Evolutionary conservation across 1,139 yeast genomes (phyloP).

Genomic region (Pichia sp.): DNA sequence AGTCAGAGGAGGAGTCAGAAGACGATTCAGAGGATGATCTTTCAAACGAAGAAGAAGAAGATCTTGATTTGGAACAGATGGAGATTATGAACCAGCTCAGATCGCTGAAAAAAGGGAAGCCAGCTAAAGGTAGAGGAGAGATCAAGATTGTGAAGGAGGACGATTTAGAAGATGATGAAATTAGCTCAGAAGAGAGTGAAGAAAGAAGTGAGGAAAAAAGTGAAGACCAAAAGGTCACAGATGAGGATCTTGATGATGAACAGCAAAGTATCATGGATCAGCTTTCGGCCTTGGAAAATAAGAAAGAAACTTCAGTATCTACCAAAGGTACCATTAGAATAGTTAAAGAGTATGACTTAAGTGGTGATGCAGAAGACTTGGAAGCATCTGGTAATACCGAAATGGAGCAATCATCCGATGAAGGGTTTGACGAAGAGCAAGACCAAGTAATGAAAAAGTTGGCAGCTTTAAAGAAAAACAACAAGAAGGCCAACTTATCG

Average conservation of each 20-base stretch:
- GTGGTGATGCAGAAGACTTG: constrained; percentile 16
- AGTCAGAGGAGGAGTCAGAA: neutral
- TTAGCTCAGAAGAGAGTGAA: neutral
- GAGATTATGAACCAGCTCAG: constrained; percentile 17
- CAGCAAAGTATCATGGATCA: constrained; percentile 20
- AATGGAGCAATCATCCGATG: neutral
- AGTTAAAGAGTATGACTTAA: constrained; percentile 25
- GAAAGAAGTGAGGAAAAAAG: neutral
- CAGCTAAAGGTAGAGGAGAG: constrained; percentile 1
- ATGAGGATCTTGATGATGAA: constrained; percentile 13
- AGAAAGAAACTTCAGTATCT: constrained; percentile 9
- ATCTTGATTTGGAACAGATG: constrained; percentile 5
- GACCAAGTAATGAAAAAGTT: constrained; percentile 19
- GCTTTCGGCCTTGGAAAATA: constrained; percentile 17
- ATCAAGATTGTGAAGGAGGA: constrained; percentile 25
- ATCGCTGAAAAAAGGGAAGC: constrained; percentile 16
- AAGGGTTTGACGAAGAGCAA: constrained; percentile 11
- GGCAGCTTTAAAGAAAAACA: constrained; percentile 17
- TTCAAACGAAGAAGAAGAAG: constrained; percentile 8
- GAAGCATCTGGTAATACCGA: neutral
- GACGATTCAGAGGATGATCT: constrained; percentile 7
- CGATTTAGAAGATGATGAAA: constrained; percentile 15
- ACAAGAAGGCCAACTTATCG: constrained; percentile 2
- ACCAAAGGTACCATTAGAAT: constrained; percentile 14
- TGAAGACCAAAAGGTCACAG: too few species aligned